Evolutionary conservation across 371 early-diverging fungal species (phyloP).

Genomic region (Mortierella polycephala): DNA sequence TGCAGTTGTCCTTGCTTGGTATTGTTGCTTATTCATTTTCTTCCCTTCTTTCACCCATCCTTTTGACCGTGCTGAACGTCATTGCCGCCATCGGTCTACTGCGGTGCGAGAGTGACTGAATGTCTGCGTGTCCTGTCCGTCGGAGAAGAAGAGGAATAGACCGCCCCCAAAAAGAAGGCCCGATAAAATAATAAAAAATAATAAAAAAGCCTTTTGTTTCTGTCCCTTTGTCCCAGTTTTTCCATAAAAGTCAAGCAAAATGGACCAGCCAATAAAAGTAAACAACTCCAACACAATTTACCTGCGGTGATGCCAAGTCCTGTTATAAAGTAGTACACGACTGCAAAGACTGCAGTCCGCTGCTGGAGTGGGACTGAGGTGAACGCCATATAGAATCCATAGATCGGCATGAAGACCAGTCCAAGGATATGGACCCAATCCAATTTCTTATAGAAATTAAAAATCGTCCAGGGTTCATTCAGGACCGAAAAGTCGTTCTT

Average conservation of each 20-base stretch:
- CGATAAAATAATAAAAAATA: no score
- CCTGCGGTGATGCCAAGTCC: conserved; percentile 94
- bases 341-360: conserved; percentile 78
- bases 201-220: background rate
- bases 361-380: conserved; percentile 65
- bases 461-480: conserved; percentile 45
- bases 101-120: no score
- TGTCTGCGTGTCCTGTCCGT: no score
- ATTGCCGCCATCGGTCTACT: no score
- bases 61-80: no score
- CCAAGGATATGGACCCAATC: conserved; percentile 86
- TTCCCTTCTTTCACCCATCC: background rate
- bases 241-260: conserved; percentile 35
- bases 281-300: conserved; percentile 20
- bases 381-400: conserved; percentile 80
- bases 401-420: conserved; percentile 77
- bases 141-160: no score
- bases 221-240: background rate
- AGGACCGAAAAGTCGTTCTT: conserved; percentile 44
- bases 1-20: no score
- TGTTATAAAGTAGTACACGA: conserved; percentile 85
- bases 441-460: conserved; percentile 67
- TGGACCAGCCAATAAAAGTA: background rate
- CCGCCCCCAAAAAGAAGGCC: no score
- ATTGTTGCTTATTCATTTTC: background rate